Base-by-base conservation (phyloP, 225 moss, liverwort and hornwort species). In the Polytrichum formosum region DNA sequence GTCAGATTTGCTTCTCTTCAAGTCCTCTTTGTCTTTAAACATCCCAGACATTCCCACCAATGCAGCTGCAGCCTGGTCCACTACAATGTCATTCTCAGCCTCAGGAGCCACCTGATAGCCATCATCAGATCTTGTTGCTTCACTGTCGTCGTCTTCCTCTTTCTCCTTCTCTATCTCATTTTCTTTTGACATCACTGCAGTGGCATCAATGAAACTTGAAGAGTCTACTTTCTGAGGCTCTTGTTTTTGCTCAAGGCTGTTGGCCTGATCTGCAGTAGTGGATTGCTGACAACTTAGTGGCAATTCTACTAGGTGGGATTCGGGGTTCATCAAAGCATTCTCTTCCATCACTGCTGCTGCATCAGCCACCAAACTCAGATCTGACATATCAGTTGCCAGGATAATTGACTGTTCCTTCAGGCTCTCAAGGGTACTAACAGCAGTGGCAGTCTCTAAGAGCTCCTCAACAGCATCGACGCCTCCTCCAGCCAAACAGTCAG, bases 321-420 rank as follows among this genome's bases (percentile, higher is more conserved):
- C 82, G 6, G 70, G 60, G 30, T 77, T 79, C 61, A 79, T 63
- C 19, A 59, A 31, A 18, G 74, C 73, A 26, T 72, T 80, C 55
- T 77, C 79, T 67, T 74, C 82, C 82, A 84, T 76, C 65, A 80
- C 82, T 62, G 79, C 87, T 72, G 81, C 87, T 69, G 83, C 87
- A 79, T 81, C 87, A 64, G 84, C 81, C 73, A 80, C 81, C 67
- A 75, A 74, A 72, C 76, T 84, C 70, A 85, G 77, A 73, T 81
- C 75, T 30, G 81, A 84, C 63, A 77, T 69, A 27, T 72, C 70
- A 68, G 69, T 78, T 64, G 71, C 73, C 67, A 87, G 73, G 60
- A 62, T 64, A 21, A 79, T 84, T 55, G 84, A 70, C 62, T 68
- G 73, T 23, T 53, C 81, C 66, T 81, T 81, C 53, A 81, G 72